A percentile compares a stretch with the other conserved stretches of the same genome.
Conservation (phyloP, 2,329 filamentous ascomycete species). For the Arthrobotrys iridis region DNA sequence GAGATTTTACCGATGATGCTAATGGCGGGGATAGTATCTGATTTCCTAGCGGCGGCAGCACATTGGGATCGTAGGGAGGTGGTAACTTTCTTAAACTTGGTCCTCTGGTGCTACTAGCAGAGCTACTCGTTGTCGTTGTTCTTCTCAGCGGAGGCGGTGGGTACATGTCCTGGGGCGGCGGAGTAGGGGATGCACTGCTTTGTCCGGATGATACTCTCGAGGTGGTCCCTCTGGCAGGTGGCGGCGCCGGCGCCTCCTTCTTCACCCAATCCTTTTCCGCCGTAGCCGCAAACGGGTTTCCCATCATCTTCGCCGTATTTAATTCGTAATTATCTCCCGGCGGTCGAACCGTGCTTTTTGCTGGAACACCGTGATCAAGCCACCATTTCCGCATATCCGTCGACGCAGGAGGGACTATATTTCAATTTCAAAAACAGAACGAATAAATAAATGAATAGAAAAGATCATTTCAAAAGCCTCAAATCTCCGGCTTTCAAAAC, state of each 20-base stretch:
- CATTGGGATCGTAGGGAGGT: conserved; percentile 65
- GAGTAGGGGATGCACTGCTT: conserved; percentile 64
- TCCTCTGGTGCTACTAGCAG: conserved; percentile 62
- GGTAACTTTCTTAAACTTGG: conserved; percentile 67
- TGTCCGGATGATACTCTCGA: conserved; percentile 64
- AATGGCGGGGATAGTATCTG: conserved; percentile 62
- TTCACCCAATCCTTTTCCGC: conserved; percentile 85
- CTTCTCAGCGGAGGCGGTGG: conserved; percentile 66
- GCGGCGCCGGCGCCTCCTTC: conserved; percentile 44
- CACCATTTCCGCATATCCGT: conserved; percentile 77
- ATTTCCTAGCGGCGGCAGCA: conserved; percentile 64
- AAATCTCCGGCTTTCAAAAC: conserved; percentile 18
- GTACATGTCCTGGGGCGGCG: conserved; percentile 67
- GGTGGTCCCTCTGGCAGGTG: conserved; percentile 60
- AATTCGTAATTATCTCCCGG: conserved; percentile 70
- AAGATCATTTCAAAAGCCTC: conserved; percentile 16
- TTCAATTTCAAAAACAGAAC: not conserved
- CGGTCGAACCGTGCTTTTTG: conserved; percentile 75
- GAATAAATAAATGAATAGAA: not conserved
- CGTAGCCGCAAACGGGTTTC: conserved; percentile 81
- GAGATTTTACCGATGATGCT: conserved; percentile 55
- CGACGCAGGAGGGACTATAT: conserved; percentile 70
- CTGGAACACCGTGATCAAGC: conserved; percentile 76
- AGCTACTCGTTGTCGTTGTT: conserved; percentile 56
- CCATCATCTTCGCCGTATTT: conserved; percentile 76